These are phyloP conservation scores for Diaporthe australafricana DNA, from an alignment of 2,329 filamentous ascomycete genomes.

Conservation along the genomic window DNA sequence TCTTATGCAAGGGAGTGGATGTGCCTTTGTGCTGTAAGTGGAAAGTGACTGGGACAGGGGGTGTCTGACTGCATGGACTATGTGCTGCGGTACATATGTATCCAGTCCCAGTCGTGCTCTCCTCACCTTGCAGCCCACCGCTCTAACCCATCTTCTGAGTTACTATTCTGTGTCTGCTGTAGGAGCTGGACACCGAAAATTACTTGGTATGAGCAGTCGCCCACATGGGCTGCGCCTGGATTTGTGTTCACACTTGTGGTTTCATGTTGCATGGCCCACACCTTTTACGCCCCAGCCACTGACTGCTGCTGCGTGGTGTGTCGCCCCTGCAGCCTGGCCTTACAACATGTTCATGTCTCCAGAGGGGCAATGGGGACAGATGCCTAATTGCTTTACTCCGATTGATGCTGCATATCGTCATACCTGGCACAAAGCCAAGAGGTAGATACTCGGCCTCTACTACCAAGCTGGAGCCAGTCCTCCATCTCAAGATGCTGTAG, in stretches of 20 bases:
- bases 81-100: background rate
- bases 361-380: background rate
- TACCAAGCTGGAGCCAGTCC: background rate
- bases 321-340: background rate
- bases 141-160: background rate
- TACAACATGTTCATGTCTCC: background rate
- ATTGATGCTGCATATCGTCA: background rate
- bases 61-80: background rate
- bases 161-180: too few relatives aligned
- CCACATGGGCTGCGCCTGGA: background rate
- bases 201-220: background rate
- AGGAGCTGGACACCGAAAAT: background rate
- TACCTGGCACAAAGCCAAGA: background rate
- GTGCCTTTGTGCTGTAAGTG: conserved; percentile 5
- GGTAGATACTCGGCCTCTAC: background rate
- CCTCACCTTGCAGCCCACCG: background rate
- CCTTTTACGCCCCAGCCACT: background rate
- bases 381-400: background rate
- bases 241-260: background rate
- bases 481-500: background rate
- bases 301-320: background rate
- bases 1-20: conserved; percentile 9
- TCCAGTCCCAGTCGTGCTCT: background rate
- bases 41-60: conserved; percentile 9
- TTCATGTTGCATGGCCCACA: background rate